Evolutionary conservation across 2,329 filamentous ascomycete genomes (phyloP).

Genomic region (Colletotrichum sp.): DNA sequence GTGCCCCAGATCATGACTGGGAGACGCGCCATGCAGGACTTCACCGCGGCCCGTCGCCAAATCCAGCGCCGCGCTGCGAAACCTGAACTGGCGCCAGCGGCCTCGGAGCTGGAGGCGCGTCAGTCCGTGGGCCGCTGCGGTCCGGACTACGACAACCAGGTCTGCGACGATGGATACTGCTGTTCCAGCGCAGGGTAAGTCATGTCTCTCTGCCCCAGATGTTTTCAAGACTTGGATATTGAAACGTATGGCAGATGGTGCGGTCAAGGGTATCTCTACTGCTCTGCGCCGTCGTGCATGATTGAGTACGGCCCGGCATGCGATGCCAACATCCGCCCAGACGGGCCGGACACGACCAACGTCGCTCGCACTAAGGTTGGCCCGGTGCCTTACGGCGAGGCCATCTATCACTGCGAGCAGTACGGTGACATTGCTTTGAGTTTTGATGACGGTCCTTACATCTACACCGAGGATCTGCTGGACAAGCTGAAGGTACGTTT

Average conservation of each 20-base stretch:
- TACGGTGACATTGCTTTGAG: constrained; percentile 58
- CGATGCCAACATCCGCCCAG: constrained; percentile 59
- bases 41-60: constrained; percentile 8
- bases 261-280: constrained; percentile 59
- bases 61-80: constrained; percentile 5
- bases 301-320: constrained; percentile 66
- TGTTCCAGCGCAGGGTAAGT: constrained; percentile 48
- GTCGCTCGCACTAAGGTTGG: constrained; percentile 60
- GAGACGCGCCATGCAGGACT: constrained; percentile 6
- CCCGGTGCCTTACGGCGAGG: constrained; percentile 58
- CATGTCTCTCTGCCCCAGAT: neutral
- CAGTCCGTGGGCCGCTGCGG: constrained; percentile 52
- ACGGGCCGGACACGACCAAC: constrained; percentile 58
- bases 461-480: constrained; percentile 47
- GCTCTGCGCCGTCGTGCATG: constrained; percentile 65
- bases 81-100: neutral
- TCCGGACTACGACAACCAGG: constrained; percentile 33
- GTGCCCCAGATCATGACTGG: constrained; percentile 14
- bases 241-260: constrained; percentile 50
- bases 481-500: constrained; percentile 45
- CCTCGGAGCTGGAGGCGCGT: constrained; percentile 32
- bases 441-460: constrained; percentile 52
- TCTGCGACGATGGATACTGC: constrained; percentile 40
- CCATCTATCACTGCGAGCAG: constrained; percentile 60
- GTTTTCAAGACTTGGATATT: neutral